Conservation (phyloP, 306 rosid genomes). For the Cucurbita moschata region DNA sequence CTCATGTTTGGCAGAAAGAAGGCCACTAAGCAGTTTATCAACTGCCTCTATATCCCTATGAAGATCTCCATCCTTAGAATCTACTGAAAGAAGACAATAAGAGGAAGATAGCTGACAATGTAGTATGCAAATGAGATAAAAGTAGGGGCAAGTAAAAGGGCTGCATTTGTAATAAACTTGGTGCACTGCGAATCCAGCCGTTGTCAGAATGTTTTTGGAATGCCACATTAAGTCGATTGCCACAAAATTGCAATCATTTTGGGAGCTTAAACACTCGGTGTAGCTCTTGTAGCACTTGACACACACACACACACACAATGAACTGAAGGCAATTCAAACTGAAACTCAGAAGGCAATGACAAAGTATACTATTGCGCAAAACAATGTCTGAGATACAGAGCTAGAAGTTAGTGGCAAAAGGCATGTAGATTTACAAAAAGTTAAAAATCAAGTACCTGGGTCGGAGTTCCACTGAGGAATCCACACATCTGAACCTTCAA, state of each 20-base stretch:
- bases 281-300: not conserved
- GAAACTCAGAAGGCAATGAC: not conserved
- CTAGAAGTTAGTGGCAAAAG: not conserved
- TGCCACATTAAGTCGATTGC: not conserved
- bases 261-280: not conserved
- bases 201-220: not conserved
- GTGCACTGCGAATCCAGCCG: not conserved
- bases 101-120: not conserved
- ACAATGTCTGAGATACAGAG: not conserved
- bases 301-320: not conserved
- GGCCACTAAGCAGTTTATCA: constrained; percentile 39
- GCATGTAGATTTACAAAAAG: not conserved
- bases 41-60: not conserved
- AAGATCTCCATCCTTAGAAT: not conserved
- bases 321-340: not conserved
- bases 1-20: constrained; percentile 34
- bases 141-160: not conserved
- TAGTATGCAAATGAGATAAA: not conserved
- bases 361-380: not conserved
- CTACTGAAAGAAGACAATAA: not conserved
- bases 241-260: not conserved
- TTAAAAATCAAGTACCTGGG: constrained; percentile 21
- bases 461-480: constrained; percentile 13
- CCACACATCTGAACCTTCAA: constrained; percentile 14
- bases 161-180: not conserved